Base-by-base conservation (phyloP, 2,329 filamentous ascomycete genomes). In the Aureobasidium leucospermi region DNA sequence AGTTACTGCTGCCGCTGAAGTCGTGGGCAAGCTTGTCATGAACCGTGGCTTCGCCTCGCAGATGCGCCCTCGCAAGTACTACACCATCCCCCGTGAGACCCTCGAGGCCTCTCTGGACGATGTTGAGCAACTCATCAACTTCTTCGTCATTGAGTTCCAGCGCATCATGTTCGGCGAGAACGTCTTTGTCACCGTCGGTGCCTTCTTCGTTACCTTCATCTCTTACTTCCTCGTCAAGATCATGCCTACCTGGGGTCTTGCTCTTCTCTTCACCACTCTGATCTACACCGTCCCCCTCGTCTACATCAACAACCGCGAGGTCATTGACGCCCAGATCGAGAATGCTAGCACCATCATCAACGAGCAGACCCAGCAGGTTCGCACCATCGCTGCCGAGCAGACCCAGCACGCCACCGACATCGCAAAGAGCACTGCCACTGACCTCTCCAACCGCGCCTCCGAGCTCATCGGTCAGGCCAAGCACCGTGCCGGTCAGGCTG, bases 101-200 rank as follows among this genome's bases (percentile, higher is more conserved):
- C 76, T 85, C 38, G 84, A 86, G 70, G 80, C 78, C 60, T 72
- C 83, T 23, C 73, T 84, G 51, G 83, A 84, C 64, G 84, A 86
- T 69, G 69, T 85, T 13, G 82, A 84, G 70, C 83, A 86, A 73
- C 75, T 87, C 58, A 77, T 83, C 73, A 85, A 86, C 75, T 87
- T 87, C 74, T 84, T 86, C 72, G 78, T 86, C 65, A 85, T 87
- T 63, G 84, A 87, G 70, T 82, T 84, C 69, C 84, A 87, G 76
- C 80, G 84, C 61, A 78, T 86, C 63, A 70, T 86, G 61, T 87
- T 86, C 66, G 84, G 81, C 34, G 84, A 87, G 77, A 86, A 86
- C 66, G 75, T 85, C 59, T 78, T 79, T 61, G 81, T 79, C 61
- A 86, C 84, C 13, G 71, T 82, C 69, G 78, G 77, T 61, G 83